These are phyloP conservation scores for Cystofilobasidium ferigula DNA, from an alignment of 768 basidiomycete genomes.

Conservation along the genomic window DNA sequence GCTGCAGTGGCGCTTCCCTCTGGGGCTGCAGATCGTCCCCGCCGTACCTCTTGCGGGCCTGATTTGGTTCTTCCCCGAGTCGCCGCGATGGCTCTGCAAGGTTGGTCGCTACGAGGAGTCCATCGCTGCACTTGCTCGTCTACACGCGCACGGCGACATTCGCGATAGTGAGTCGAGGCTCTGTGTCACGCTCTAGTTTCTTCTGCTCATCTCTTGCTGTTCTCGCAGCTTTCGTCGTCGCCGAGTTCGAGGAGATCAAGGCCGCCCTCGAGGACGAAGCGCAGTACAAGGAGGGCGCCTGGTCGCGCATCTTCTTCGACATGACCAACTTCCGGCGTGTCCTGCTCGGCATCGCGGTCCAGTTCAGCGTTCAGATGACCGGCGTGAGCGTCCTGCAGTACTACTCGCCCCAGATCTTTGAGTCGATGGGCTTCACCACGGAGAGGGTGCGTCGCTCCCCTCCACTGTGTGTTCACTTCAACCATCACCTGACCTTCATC, in stretches of 20 bases:
- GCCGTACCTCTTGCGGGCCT: background rate
- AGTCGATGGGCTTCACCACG: conserved; percentile 43
- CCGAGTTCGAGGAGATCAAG: conserved; percentile 38
- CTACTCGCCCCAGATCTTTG: conserved; percentile 37
- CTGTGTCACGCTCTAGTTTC: background rate
- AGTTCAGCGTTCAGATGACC: conserved; percentile 54
- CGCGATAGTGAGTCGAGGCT: conserved; percentile 44
- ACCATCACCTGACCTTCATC: too few relatives aligned
- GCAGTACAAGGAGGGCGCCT: conserved; percentile 16
- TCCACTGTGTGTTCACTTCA: too few relatives aligned
- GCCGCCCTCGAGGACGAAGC: conserved; percentile 39
- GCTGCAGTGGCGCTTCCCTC: conserved; percentile 46
- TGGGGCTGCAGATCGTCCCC: conserved; percentile 37
- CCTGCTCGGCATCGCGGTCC: conserved; percentile 39
- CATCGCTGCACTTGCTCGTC: conserved; percentile 43
- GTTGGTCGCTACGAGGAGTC: conserved; percentile 47
- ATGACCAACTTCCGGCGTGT: conserved; percentile 27
- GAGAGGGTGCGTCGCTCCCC: too few relatives aligned
- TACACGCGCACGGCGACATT: conserved; percentile 47
- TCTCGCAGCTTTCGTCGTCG: conserved; percentile 24
- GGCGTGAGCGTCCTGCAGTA: conserved; percentile 52
- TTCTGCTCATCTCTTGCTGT: conserved; percentile 37
- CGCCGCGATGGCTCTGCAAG: conserved; percentile 41
- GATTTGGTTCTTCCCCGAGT: conserved; percentile 35
- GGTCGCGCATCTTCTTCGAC: background rate